Evolutionary conservation across 1,284 basidiomycete genomes (phyloP).

Genomic region (Ceratobasidium sp.): DNA sequence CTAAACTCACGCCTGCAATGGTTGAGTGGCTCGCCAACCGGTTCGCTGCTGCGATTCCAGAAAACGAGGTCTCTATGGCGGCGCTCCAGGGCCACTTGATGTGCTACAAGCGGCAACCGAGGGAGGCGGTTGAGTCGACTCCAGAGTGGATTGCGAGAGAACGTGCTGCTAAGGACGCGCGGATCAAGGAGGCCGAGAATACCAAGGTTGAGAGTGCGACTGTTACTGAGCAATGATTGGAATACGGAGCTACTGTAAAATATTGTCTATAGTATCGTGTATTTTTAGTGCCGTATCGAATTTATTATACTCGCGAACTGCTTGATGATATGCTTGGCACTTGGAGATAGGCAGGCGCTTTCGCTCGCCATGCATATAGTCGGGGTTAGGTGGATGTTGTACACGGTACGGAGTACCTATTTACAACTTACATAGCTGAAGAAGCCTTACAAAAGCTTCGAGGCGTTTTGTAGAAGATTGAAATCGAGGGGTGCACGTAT

Average conservation of each 20-base stretch:
- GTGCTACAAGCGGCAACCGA: conserved; percentile 74
- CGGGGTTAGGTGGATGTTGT: too few relatives aligned
- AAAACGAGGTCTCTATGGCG: conserved; percentile 79
- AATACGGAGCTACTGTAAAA: background rate
- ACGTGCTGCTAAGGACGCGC: conserved; percentile 51
- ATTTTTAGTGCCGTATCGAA: conserved; percentile 1
- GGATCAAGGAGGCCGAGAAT: conserved; percentile 47
- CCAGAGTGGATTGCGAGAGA: conserved; percentile 66
- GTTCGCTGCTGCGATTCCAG: conserved; percentile 74
- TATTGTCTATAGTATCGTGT: conserved; percentile 27
- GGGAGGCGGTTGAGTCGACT: conserved; percentile 67
- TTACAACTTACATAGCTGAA: too few relatives aligned
- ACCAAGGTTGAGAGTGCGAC: conserved; percentile 23
- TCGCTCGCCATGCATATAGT: too few relatives aligned
- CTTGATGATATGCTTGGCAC: too few relatives aligned
- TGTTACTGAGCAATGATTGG: background rate
- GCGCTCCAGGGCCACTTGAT: conserved; percentile 81
- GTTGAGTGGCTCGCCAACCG: conserved; percentile 65
- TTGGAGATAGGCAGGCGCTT: too few relatives aligned
- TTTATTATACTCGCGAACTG: too few relatives aligned
- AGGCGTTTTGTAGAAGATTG: too few relatives aligned
- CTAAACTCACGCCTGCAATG: conserved; percentile 57
- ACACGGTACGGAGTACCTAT: too few relatives aligned
- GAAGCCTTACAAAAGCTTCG: too few relatives aligned
- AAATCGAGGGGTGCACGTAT: too few relatives aligned